Evolutionary conservation across 257 asterid genomes (phyloP), one percentile per base, ranked within the genome.

Genomic region (Lantana camara): DNA sequence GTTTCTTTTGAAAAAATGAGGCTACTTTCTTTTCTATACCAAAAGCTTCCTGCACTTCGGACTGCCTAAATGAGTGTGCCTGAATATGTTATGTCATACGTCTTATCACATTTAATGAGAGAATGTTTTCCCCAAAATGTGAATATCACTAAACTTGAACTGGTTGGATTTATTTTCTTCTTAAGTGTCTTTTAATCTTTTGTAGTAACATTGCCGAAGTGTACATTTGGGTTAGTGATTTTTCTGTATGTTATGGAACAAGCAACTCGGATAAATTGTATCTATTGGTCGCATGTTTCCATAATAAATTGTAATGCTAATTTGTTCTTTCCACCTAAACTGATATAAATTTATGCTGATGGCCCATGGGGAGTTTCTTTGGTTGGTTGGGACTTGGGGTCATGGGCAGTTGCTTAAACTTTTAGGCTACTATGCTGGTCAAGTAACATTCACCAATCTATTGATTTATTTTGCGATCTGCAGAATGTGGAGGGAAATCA

Each of bases 401-500:
- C 5, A 14, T 22, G 11, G 24, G 52, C 17, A 15, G 63, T 56
- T 37, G 10, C 15, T 56, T 13, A 24, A 53, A 1, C 1, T 4
- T 13, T 53, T 20, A 35, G 16, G 44, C 14, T 27, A 2, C 16
- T 1, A 57, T 30, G 9, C 16, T 13, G 38, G 52, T 22, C 6
- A 47, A 30, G 50, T 12, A 5, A 42, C 8, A 20, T 27, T 60
- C 52, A 41, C 5, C 54, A 44, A 19, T 21, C 52, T 20, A 38
- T 17, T 61, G 45, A 62, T 32, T 48, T 4, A 3, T 19, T 16
- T 46, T 11, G 16, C 16, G 16, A 22, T 63, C 57, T 48, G 24
- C 75, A 86, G 95, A 72, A 86, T 86, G 84, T 86, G 95, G 90
- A 83, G 95, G 68, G 95, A 86, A 75, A 83, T 86, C 76, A 81